phyloP scores from a whole-genome alignment of 73 alveolate species.

The Paramecium caudatum region DNA sequence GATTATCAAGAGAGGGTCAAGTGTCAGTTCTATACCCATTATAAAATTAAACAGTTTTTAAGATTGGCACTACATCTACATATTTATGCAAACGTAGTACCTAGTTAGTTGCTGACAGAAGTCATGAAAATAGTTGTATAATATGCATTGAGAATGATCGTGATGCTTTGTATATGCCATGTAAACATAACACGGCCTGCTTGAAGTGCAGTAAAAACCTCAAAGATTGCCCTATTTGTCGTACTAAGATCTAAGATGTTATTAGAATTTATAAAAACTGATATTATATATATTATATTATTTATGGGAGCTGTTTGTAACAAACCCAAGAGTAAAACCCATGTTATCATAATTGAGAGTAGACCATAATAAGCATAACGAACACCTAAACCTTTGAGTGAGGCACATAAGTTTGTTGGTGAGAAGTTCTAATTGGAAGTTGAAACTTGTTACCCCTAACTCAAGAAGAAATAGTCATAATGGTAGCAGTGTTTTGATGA shows the following conservation, averaged over 20 bases:
- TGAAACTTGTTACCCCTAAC: too few species aligned
- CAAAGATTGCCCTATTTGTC: slow-evolving; percentile 86
- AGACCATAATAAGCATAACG: too few species aligned
- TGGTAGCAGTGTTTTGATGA: too few species aligned
- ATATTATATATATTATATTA: slow-evolving; percentile 13
- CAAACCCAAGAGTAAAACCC: neutral
- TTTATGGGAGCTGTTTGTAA: slow-evolving; percentile 45
- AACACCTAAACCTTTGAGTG: too few species aligned
- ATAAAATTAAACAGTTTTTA: slow-evolving; percentile 69
- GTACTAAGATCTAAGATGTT: slow-evolving; percentile 84
- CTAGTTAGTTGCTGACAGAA: slow-evolving; percentile 50
- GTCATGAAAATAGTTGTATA: slow-evolving; percentile 76
- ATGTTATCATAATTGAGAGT: too few species aligned
- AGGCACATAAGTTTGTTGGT: too few species aligned
- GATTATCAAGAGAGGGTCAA: slow-evolving; percentile 75
- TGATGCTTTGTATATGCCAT: slow-evolving; percentile 88
- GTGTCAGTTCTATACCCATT: slow-evolving; percentile 34
- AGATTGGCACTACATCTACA: slow-evolving; percentile 75
- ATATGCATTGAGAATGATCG: slow-evolving; percentile 84
- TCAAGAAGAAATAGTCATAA: too few species aligned
- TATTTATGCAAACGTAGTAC: slow-evolving; percentile 50
- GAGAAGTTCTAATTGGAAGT: too few species aligned
- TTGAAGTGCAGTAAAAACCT: slow-evolving; percentile 85
- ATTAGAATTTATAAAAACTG: slow-evolving; percentile 83
- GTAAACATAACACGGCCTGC: slow-evolving; percentile 89